Percentiles rank a stretch among this genome's conserved stretches.
Conservation (phyloP, 805 yeast species). For the Myxozyma neotropica region DNA sequence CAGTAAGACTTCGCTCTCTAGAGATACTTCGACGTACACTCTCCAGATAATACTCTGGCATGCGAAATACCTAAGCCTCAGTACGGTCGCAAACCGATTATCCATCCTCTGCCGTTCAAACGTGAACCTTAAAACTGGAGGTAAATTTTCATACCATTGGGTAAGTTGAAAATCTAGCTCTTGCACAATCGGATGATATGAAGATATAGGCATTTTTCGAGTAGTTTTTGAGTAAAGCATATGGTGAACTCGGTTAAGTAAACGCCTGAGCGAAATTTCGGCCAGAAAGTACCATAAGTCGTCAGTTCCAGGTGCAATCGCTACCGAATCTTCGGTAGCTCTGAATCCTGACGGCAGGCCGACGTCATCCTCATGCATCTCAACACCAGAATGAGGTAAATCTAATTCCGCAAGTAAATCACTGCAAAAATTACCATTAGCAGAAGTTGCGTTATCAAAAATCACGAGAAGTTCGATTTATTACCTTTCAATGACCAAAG, state of each 20-base stretch:
- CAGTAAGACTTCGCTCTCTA: constrained; percentile 16
- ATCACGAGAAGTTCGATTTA: no score
- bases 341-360: constrained; percentile 24
- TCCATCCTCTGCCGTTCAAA: constrained; percentile 9
- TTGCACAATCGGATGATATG: constrained; percentile 25
- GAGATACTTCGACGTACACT: constrained; percentile 16
- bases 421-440: background rate
- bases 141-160: constrained; percentile 27
- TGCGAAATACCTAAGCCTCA: constrained; percentile 25
- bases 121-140: constrained; percentile 6
- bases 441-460: no score
- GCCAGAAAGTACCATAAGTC: constrained; percentile 29
- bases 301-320: constrained; percentile 18
- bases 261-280: constrained; percentile 18
- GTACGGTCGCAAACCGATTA: constrained; percentile 14
- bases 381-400: constrained; percentile 27
- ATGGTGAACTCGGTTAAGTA: constrained; percentile 25
- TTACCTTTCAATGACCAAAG: constrained; percentile 20
- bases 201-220: constrained; percentile 19
- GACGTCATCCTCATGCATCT: constrained; percentile 16
- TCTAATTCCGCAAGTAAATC: constrained; percentile 25
- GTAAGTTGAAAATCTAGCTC: constrained; percentile 27
- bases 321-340: background rate
- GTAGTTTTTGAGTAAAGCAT: constrained; percentile 18
- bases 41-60: constrained; percentile 26